Evolutionary conservation across 164 flowering plant genomes (phyloP), one percentile per base, ranked within the genome.

Genomic region (Kingdonia uniflora): DNA sequence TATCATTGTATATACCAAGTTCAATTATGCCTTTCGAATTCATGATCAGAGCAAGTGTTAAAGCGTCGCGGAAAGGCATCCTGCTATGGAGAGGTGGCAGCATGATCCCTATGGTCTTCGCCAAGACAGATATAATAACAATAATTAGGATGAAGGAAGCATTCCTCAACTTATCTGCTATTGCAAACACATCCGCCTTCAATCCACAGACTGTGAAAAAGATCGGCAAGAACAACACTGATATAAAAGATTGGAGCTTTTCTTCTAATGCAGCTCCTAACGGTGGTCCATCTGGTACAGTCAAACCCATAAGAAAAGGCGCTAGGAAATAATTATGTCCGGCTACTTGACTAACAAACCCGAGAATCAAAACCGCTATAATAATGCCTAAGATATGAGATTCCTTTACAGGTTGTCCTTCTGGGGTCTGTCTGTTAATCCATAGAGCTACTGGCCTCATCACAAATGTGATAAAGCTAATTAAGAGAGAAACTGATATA

Each of bases 251-350:
- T 59, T 85, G 86, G 5, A 63, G 52, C 70, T 68, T 76, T 29
- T 78, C 77, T 23, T 75, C 77, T 0, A 88, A 54, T 1, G 79
- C 70, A 1, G 88, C 24, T 1, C 91, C 88, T 5, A 88, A 52
- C 0, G 94, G 88, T 0, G 96, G 96, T 2, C 96, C 94, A 39
- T 80, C 80, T 0, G 96, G 96, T 0, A 88, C 64, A 0, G 63
- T 75, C 16, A 88, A 26, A 1, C 91, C 96, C 0, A 80, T 38
- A 75, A 81, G 69, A 10, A 81, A 20, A 0, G 96, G 74, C 0
- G 82, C 91, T 35, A 69, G 69, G 0, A 46, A 74, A n/a, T 79
- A 54, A 10, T 74, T 76, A 1, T 72, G 37, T 0, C 94, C 94
- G 2, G 70, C 46, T 46, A 70, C 37, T 52, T 81, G 83, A 0